Evolutionary conservation across 2,329 filamentous ascomycete genomes (phyloP).

Genomic region (Pyrenophora graminea): DNA sequence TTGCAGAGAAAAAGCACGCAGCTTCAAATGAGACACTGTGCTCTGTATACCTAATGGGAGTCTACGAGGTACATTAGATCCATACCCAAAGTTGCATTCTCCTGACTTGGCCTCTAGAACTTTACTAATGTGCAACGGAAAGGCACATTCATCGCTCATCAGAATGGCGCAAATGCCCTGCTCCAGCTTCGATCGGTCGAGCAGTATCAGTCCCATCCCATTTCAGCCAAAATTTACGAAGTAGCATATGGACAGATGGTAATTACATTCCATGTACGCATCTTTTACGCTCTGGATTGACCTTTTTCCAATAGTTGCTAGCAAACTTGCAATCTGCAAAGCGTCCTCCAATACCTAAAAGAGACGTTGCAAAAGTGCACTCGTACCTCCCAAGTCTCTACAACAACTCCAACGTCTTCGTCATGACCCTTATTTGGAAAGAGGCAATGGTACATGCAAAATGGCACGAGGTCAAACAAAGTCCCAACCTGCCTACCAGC

Average conservation of each 20-base stretch:
- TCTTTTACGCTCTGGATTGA: conserved; percentile 13
- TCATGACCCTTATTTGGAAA: conserved; percentile 32
- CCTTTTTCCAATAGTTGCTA: conserved; percentile 25
- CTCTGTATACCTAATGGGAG: conserved; percentile 36
- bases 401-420: conserved; percentile 24
- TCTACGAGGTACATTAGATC: conserved; percentile 30
- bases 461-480: conserved; percentile 35
- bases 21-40: conserved; percentile 29
- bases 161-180: conserved; percentile 35
- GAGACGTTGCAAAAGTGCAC: conserved; percentile 19
- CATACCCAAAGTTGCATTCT: background rate
- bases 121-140: conserved; percentile 25
- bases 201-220: conserved; percentile 28
- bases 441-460: conserved; percentile 30
- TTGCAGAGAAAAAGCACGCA: conserved; percentile 29
- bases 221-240: conserved; percentile 36
- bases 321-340: conserved; percentile 33
- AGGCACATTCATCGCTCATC: conserved; percentile 32
- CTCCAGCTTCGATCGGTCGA: conserved; percentile 32
- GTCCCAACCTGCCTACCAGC: conserved; percentile 16
- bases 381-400: conserved; percentile 24
- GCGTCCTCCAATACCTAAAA: conserved; percentile 27
- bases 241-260: conserved; percentile 34
- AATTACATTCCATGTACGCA: background rate
- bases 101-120: conserved; percentile 19